Evolutionary conservation across 257 asterid species (phyloP), one percentile per base, ranked within the genome.

Genomic region (Anisodus acutangulus): DNA sequence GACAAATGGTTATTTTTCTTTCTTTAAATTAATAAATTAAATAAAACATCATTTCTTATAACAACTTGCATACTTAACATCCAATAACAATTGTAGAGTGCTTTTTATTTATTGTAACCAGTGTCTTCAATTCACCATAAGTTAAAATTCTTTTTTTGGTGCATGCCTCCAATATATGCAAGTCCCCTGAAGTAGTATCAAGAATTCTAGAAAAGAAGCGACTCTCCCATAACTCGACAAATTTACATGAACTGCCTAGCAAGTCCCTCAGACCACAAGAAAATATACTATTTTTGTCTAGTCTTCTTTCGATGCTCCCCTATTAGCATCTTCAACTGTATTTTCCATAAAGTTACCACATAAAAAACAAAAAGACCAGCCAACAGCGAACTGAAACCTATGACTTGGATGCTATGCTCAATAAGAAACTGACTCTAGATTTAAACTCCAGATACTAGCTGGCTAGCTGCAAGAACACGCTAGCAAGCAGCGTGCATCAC

Each of bases 221-320:
- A 51, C 81, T 51, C 8, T 76, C 43, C 43, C 81, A 76, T 26
- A 76, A 26, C 47, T 26, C 12, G 26, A 76, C 64, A 53, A 76
- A 76, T 53, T 22, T 76, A 76, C 45, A 76, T 76, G 47, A 76
- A 76, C 47, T 53, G 81, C 81, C 60, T 8, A 31, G 22, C 47
- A 49, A 74, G 12, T 49, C 62, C 43, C 7, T 22, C 62, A 8
- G 13, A 74, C 81, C 81, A 49, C 81, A 74, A 74, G 62, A 74
- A 72, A 74, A 49, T 11, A 49, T 11, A 22, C 80, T 68, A 2
- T 13, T 15, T 68, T 66, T 35, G 35, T 68, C 0, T 15, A 39
- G 1, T 13, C 76, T 66, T 45, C 72, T 68, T 68, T 37, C 15
- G 76, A 41, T 37, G 45, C 12, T 8, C 79, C 35, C 58, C 35